Evolutionary conservation across 2,329 filamentous ascomycete species (phyloP), one percentile per base, ranked within the genome.

Genomic region (Xylariaceae sp.): DNA sequence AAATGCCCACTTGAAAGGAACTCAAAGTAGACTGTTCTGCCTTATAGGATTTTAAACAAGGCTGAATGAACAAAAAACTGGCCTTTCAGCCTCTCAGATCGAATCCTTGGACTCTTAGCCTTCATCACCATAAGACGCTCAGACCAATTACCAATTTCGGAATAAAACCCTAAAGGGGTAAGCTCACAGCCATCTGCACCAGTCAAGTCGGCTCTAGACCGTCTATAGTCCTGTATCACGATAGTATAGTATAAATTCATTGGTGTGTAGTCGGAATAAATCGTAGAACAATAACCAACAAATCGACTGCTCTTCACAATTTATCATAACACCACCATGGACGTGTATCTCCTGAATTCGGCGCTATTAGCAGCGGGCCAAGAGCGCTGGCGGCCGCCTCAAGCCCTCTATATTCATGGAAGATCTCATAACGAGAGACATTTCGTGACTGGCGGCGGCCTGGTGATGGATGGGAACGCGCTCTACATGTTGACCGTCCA

Each of bases 401-500:
- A 56, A 20, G 37, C 46, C 9, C 42, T 60, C 3, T 60, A 48
- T 26, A 54, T 54, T 16, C 57, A 46, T 19, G 54, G 48, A 2
- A 21, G 26, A 29, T 40, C 40, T 2, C 32, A 48, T 7, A 20
- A 52, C 12, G 54, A 46, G 19, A 20, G 48, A 14, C 51, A 60
- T 32, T 37, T 53, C 1, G 54, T 60, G 21, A 60, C 57, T 2
- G 53, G 48, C 16, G 54, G 57, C 40, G 57, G 57, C 1, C 50
- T 60, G 2, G 48, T 60, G 21, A 49, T 44, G 42, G 41, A 56
- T n/a, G 54, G 57, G 1, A 49, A 48, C n/a, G 20, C 37, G 9
- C 20, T 60, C n/a, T 60, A 60, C 44, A 48, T 60, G 54, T 2
- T 60, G 29, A 48, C 51, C 2, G 54, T 53, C n/a, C 29, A 56